Conservation (phyloP, 805 yeast species). For the Yarrowia sp. region DNA sequence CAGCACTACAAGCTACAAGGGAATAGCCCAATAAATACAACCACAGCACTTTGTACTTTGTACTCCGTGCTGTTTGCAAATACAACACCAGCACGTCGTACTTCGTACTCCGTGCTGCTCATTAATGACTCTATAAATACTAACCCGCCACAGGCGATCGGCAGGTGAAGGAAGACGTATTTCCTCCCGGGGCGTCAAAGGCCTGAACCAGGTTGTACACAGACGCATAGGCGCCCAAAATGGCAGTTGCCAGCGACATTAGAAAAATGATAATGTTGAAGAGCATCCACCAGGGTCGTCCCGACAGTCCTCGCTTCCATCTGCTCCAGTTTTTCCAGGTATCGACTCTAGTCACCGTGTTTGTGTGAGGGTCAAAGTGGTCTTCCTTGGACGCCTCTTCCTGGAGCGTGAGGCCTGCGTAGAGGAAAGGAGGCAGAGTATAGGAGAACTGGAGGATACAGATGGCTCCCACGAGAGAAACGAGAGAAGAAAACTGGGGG, state of each 20-base stretch:
- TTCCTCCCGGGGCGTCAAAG: conserved; percentile 39
- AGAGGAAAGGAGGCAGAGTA: conserved; percentile 53
- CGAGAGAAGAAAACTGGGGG: conserved; percentile 54
- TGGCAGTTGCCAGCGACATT: conserved; percentile 49
- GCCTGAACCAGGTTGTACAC: conserved; percentile 42
- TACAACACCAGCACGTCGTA: too few relatives aligned
- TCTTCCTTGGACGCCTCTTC: conserved; percentile 48
- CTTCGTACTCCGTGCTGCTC: too few relatives aligned
- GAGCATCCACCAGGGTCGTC: conserved; percentile 43
- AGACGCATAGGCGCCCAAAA: conserved; percentile 48
- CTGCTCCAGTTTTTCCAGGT: conserved; percentile 50
- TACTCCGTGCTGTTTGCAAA: too few relatives aligned
- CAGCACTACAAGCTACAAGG: too few relatives aligned
- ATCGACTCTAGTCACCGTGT: conserved; percentile 44
- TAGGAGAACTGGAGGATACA: conserved; percentile 58
- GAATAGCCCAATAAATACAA: too few relatives aligned
- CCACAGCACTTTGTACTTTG: too few relatives aligned
- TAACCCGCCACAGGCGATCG: conserved; percentile 40
- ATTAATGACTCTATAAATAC: neutral
- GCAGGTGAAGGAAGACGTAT: conserved; percentile 43
- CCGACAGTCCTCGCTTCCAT: conserved; percentile 49
- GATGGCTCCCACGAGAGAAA: conserved; percentile 54
- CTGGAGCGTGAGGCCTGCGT: conserved; percentile 45
- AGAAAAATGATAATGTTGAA: conserved; percentile 46
- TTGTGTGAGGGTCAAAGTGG: conserved; percentile 44